Conservation (phyloP, 805 yeast species). For the Hagleromyces aurorensis region DNA sequence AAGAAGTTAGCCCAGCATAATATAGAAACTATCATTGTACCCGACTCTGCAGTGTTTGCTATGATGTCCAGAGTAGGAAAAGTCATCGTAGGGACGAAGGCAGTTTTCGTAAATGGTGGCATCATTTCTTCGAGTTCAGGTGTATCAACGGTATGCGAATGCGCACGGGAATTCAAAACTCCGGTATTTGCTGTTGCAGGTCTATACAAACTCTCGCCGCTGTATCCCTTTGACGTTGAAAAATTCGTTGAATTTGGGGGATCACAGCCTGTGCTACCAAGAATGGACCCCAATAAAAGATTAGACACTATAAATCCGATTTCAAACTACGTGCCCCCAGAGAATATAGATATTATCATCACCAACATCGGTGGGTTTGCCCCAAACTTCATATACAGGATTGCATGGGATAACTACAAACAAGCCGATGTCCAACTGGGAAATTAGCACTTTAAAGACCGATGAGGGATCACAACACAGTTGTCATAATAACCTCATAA, state of each 20-base stretch:
- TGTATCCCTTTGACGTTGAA: slow-evolving; percentile 83
- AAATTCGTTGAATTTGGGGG: slow-evolving; percentile 86
- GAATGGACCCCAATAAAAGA: slow-evolving; percentile 57
- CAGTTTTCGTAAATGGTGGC: slow-evolving; percentile 96
- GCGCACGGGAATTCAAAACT: slow-evolving; percentile 92
- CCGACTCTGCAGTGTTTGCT: slow-evolving; percentile 89
- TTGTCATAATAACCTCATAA: slow-evolving; percentile 1
- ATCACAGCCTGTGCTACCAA: slow-evolving; percentile 38
- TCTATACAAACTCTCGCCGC: slow-evolving; percentile 82
- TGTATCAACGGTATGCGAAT: slow-evolving; percentile 85
- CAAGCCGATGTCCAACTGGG: slow-evolving; percentile 68
- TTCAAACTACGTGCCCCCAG: slow-evolving; percentile 89
- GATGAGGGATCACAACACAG: no score
- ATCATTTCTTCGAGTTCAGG: slow-evolving; percentile 83
- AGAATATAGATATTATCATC: slow-evolving; percentile 85
- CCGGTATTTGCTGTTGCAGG: slow-evolving; percentile 97
- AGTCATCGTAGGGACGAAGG: slow-evolving; percentile 84
- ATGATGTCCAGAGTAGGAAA: slow-evolving; percentile 97
- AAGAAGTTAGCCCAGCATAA: slow-evolving; percentile 72
- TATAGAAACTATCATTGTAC: slow-evolving; percentile 83
- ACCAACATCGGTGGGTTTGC: slow-evolving; percentile 96
- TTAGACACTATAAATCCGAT: slow-evolving; percentile 62
- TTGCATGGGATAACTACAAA: slow-evolving; percentile 89
- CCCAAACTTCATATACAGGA: slow-evolving; percentile 91
- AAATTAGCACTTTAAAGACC: slow-evolving; percentile 15